Base-by-base conservation (phyloP, 179 eudicot genomes). In the Vitellaria paradoxa region DNA sequence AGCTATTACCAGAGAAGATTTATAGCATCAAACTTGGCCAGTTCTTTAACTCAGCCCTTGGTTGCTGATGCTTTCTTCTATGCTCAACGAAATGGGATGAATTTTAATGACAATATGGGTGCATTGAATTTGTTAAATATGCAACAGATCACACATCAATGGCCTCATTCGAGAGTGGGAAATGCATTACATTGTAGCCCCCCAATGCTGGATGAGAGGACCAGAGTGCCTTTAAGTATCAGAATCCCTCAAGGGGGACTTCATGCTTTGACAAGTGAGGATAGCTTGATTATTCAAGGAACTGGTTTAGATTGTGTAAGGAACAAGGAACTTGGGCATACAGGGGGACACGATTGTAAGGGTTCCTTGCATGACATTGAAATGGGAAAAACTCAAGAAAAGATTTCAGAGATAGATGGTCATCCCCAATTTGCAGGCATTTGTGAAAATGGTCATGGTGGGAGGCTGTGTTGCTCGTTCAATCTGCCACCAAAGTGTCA, bases 191-290 rank as follows among this genome's bases (percentile, higher is more conserved):
- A 70, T 15, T 79, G 57, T 63, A 65, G 24, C 57, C 50, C 65
- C 2, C 46, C 72, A 21, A 24, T 82, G 76, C 49, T 62, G 20
- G 78, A 68, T 72, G 82, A 76, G 20, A 70, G 78, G 71, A 65
- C 24, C 66, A 74, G 62, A 59, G 65, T 20, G 3, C 68, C 73
- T 62, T 50, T 67, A 13, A 65, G 37, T 59, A 60, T 65, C 3
- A 75, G 80, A 78, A n/a, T 78, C 63, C 53, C 81, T 72, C 77
- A 69, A 74, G 18, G 60, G 45, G 61, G 80, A 6, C 55, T 81
- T n/a, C 86, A 86, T 17, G 40, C 78, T 60, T 79, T 81, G 59
- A 76, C 71, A 17, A 74, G 79, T 47, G 92, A 88, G 23, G 86
- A 77, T 24, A 72, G 82, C 57, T 76, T 86, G 53, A 76, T 84